These are phyloP conservation scores for Ricinus communis DNA, from an alignment of 345 rosid genomes.

Conservation along the genomic window DNA sequence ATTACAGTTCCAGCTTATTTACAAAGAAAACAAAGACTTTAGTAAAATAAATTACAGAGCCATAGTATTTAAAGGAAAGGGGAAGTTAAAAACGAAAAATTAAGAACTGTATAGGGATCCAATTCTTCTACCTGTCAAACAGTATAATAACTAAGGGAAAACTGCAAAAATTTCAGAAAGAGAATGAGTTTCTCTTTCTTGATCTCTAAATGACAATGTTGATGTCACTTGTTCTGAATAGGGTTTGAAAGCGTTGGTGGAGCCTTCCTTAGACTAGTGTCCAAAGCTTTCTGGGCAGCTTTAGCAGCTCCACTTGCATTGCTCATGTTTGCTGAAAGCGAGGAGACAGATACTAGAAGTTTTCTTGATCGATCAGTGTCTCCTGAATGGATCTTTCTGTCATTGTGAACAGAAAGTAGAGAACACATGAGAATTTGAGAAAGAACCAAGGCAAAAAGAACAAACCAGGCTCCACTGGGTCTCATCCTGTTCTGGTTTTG, in stretches of 20 bases:
- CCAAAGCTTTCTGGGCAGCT: slow-evolving; percentile 36
- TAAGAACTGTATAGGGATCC: not conserved
- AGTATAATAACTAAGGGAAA: not conserved
- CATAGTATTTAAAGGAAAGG: not conserved
- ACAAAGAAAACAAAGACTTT: slow-evolving; percentile 16
- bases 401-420: slow-evolving; percentile 17
- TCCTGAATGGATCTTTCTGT: slow-evolving; percentile 20
- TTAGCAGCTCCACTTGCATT: slow-evolving; percentile 24
- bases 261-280: slow-evolving; percentile 44
- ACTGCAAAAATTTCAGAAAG: slow-evolving; percentile 16
- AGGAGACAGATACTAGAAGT: slow-evolving; percentile 34
- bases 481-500: slow-evolving; percentile 21
- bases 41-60: slow-evolving; percentile 2
- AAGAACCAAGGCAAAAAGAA: slow-evolving; percentile 27
- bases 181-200: slow-evolving; percentile 8
- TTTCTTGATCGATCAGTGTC: slow-evolving; percentile 42
- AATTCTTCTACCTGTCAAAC: slow-evolving; percentile 9
- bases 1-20: slow-evolving; percentile 18
- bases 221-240: slow-evolving; percentile 44
- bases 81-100: too few relatives aligned
- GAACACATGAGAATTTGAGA: slow-evolving; percentile 27
- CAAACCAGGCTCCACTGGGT: slow-evolving; percentile 21
- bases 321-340: slow-evolving; percentile 22
- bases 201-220: slow-evolving; percentile 14
- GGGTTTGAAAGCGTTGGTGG: slow-evolving; percentile 57